Conservation (phyloP, 2,329 filamentous ascomycete species). For the Pseudonectria buxi region DNA sequence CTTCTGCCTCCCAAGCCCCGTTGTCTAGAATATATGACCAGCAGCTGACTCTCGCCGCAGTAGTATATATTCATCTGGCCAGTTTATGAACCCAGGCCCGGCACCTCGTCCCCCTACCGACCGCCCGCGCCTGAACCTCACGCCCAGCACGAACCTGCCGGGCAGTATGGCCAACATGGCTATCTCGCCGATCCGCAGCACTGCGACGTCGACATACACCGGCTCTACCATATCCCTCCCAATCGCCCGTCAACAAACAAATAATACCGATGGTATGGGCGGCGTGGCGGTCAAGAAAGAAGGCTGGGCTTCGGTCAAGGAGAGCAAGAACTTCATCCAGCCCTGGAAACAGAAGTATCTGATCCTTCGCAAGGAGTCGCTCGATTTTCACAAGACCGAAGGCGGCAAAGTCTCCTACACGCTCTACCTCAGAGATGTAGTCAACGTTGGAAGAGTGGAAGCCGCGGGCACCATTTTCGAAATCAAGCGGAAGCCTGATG, state of each 20-base stretch:
- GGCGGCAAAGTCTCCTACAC: conserved; percentile 82
- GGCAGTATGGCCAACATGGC: conserved; percentile 75
- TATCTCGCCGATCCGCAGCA: conserved; percentile 63
- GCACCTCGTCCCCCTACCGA: conserved; percentile 85
- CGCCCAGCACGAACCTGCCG: conserved; percentile 66
- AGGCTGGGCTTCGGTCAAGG: conserved; percentile 80
- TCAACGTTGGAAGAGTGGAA: conserved; percentile 85
- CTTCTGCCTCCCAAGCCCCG: neutral
- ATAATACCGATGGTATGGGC: conserved; percentile 55
- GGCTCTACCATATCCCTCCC: conserved; percentile 67
- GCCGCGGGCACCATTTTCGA: conserved; percentile 89
- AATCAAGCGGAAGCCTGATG: conserved; percentile 70
- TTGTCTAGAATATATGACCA: neutral
- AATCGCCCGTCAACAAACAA: conserved; percentile 56
- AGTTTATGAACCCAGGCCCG: conserved; percentile 96
- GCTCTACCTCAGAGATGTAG: conserved; percentile 78
- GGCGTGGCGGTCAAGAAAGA: conserved; percentile 73
- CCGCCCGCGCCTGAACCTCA: conserved; percentile 73
- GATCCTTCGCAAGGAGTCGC: conserved; percentile 82
- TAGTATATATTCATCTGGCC: conserved; percentile 53
- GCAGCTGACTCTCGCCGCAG: conserved; percentile 28
- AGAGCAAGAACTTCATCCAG: conserved; percentile 79
- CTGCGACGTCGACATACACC: conserved; percentile 59
- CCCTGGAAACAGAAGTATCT: conserved; percentile 88
- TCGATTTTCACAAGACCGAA: conserved; percentile 92